Percentiles rank a stretch among this genome's conserved stretches.
These are phyloP conservation scores for Sclerotinia minor DNA, from an alignment of 2,329 filamentous ascomycete species.

Conservation along the genomic window DNA sequence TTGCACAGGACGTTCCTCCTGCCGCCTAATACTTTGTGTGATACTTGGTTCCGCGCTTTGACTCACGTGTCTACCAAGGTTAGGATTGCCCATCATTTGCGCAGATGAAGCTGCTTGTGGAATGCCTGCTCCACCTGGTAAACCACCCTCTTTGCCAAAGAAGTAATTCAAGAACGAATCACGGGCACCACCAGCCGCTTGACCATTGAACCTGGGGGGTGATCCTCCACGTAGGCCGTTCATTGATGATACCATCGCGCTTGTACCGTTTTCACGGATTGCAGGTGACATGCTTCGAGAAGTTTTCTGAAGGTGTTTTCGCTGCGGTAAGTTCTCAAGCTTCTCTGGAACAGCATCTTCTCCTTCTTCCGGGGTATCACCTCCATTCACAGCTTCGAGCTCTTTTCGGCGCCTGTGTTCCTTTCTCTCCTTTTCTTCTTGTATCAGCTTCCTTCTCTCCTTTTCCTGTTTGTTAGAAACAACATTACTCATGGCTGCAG, in stretches of 20 bases:
- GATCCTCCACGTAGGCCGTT: slow-evolving; percentile 65
- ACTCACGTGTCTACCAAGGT: slow-evolving; percentile 66
- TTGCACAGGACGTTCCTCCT: slow-evolving; percentile 50
- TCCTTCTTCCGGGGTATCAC: slow-evolving; percentile 64
- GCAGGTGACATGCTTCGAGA: slow-evolving; percentile 81
- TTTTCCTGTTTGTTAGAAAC: slow-evolving; percentile 93
- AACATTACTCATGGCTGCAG: slow-evolving; percentile 95
- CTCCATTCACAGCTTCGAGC: slow-evolving; percentile 70
- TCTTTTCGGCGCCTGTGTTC: slow-evolving; percentile 84
- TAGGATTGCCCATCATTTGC: slow-evolving; percentile 39
- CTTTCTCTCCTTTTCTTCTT: slow-evolving; percentile 82
- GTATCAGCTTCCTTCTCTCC: slow-evolving; percentile 76
- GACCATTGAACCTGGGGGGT: slow-evolving; percentile 61
- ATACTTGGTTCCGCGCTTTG: slow-evolving; percentile 79
- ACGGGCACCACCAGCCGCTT: slow-evolving; percentile 62
- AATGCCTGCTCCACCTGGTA: slow-evolving; percentile 46
- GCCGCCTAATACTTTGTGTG: slow-evolving; percentile 77
- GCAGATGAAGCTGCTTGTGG: slow-evolving; percentile 41
- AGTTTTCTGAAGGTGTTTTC: slow-evolving; percentile 55
- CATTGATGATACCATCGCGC: slow-evolving; percentile 62
- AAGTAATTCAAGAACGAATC: slow-evolving; percentile 99
- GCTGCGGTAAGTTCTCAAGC: slow-evolving; percentile 56
- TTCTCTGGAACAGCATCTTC: slow-evolving; percentile 50
- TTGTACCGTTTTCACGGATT: slow-evolving; percentile 65
- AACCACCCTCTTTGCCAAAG: slow-evolving; percentile 87